Evolutionary conservation across 2,329 filamentous ascomycete genomes (phyloP), one percentile per base, ranked within the genome.

Genomic region (Ambrosiella xylebori): DNA sequence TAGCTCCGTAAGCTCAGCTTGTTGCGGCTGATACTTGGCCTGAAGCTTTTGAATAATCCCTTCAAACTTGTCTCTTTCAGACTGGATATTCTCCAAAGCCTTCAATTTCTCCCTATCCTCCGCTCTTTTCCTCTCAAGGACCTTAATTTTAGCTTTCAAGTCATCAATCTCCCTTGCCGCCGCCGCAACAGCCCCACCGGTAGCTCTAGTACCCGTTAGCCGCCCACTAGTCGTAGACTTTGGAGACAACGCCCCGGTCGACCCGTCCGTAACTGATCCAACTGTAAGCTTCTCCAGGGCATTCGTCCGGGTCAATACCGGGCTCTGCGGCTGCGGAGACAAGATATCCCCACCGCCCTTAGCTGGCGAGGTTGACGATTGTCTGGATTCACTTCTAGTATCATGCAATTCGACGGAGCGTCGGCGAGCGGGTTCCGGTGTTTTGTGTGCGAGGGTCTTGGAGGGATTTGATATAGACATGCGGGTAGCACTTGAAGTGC

Each of bases 61-160:
- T 67, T 95, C 86, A 62, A 86, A 89, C 63, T 84, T 85, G 65
- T 91, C 86, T 36, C 82, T 77, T 65, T 94, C 87, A 15, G 79
- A 76, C 66, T 90, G 83, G 13, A 90, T 71, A 63, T 84, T 82
- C 59, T 95, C 86, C 53, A 95, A 69, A 11, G 77, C 78, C 66
- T 91, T 89, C 56, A 95, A 69, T 66, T 88, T 87, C 64, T 96
- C 90, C 17, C 88, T 80, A 65, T 95, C 88, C 62, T 97, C 91
- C 11, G 78, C 67, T 59, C 88, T 76, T 68, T 95, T 95, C 64
- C 91, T 87, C 68, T 98, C 90, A 64, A 97, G 75, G 2, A 96
- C 76, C 57, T 85, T 82, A 1, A 97, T 73, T 67, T 95, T 96
- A 0, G 88, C 84, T 67, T 95, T 89, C 13, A 96, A 74, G 63